Percentiles rank a stretch among this genome's conserved stretches.
Conservation (phyloP, 2,329 filamentous ascomycete genomes). For the Epicoccum nigrum region DNA sequence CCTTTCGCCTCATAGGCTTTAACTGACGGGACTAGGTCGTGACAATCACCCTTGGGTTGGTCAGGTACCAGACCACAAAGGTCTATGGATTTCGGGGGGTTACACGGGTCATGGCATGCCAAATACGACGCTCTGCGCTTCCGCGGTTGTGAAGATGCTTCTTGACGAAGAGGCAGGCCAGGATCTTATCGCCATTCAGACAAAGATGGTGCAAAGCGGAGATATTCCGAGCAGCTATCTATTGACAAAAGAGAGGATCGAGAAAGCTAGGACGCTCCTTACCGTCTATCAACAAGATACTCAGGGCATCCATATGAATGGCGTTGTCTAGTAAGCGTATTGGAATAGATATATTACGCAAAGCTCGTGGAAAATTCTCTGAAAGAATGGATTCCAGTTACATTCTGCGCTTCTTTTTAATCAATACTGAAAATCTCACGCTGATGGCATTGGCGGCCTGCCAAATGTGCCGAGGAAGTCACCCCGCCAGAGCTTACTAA, state of each 20-base stretch:
- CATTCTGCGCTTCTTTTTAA: too few species aligned
- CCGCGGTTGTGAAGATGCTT: slow-evolving; percentile 68
- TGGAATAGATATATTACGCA: neutral
- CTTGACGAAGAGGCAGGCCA: slow-evolving; percentile 49
- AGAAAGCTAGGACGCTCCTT: slow-evolving; percentile 34
- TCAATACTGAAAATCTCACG: too few species aligned
- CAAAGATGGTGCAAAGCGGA: slow-evolving; percentile 41
- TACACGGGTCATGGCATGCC: slow-evolving; percentile 81
- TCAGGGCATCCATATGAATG: slow-evolving; percentile 34
- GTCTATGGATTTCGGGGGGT: slow-evolving; percentile 68
- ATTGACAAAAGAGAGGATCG: slow-evolving; percentile 45
- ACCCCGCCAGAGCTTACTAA: slow-evolving; percentile 13
- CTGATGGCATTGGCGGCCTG: too few species aligned
- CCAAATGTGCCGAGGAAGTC: neutral
- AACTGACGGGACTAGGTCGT: slow-evolving; percentile 34
- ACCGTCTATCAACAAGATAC: slow-evolving; percentile 46
- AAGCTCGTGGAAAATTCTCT: too few species aligned
- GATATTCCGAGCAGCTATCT: slow-evolving; percentile 48
- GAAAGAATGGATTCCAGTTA: too few species aligned
- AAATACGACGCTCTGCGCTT: slow-evolving; percentile 69
- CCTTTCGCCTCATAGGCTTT: neutral
- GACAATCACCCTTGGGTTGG: slow-evolving; percentile 76
- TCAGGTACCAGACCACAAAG: slow-evolving; percentile 62
- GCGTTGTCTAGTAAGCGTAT: slow-evolving; percentile 27
- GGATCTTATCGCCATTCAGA: slow-evolving; percentile 34